Percentiles rank a stretch among this genome's conserved stretches.
These are phyloP conservation scores for Penicillium crustosum DNA, from an alignment of 2,329 filamentous ascomycete genomes.

Conservation along the genomic window DNA sequence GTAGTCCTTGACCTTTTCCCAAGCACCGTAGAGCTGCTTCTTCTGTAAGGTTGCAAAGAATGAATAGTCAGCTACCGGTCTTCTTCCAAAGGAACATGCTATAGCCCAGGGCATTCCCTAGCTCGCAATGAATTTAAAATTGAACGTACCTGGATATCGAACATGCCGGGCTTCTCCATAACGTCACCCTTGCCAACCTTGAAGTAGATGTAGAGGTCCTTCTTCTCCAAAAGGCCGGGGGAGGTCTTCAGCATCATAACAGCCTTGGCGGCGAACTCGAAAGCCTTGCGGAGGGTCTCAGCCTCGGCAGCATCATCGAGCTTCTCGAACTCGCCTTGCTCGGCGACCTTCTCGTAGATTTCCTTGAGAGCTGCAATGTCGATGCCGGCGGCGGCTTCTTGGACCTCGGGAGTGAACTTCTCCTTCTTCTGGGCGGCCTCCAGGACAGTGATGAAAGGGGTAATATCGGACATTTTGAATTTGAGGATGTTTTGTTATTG, in stretches of 20 bases:
- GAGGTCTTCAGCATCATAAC: conserved; percentile 31
- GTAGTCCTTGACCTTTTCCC: conserved; percentile 68
- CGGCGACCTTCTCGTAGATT: conserved; percentile 15
- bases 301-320: conserved; percentile 17
- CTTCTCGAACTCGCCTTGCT: conserved; percentile 18
- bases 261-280: conserved; percentile 34
- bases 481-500: background rate
- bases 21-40: conserved; percentile 78
- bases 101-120: background rate
- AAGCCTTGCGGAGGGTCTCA: conserved; percentile 23
- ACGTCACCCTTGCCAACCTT: conserved; percentile 38
- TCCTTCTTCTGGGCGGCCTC: conserved; percentile 28
- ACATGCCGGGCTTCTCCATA: conserved; percentile 36
- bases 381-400: conserved; percentile 28
- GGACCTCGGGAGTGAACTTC: conserved; percentile 32
- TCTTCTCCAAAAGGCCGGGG: conserved; percentile 28
- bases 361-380: conserved; percentile 29
- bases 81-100: background rate
- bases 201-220: conserved; percentile 41
- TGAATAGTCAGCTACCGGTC: conserved; percentile 17
- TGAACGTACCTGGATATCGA: conserved; percentile 42
- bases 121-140: background rate
- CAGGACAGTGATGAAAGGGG: conserved; percentile 30
- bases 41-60: conserved; percentile 49
- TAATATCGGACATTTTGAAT: conserved; percentile 31